Evolutionary conservation across 2,329 filamentous ascomycete species (phyloP), one percentile per base, ranked within the genome.

Genomic region (Diaporthe sp.): DNA sequence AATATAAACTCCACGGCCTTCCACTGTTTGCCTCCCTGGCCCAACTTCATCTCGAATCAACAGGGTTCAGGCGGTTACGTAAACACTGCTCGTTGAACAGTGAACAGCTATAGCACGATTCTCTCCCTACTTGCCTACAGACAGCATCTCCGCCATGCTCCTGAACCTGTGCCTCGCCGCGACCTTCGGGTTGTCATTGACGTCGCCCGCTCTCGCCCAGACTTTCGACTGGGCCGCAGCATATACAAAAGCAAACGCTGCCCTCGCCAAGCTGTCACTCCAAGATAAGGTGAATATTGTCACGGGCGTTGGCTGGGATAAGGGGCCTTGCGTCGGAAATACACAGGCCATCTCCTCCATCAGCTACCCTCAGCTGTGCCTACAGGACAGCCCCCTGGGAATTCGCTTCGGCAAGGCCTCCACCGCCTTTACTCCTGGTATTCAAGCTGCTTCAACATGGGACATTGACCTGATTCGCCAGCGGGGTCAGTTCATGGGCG

Each of bases 381-480:
- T 97, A 39, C 94, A 97, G 81, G 95, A 98, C 80, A 94, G 94
- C 0, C 95, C 95, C 0, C 85, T 96, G 3, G 95, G 95, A 2
- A 86, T 97, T 37, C 90, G 95, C 22, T 95, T 91, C 81, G 91
- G 90, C 39, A 90, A 93, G 72, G 90, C 92, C 79, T 90, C 91
- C 70, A 95, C 93, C 15, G 93, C 94, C 0, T 97, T 96, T 81
- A 94, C 95, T 0, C 94, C 95, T 0, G 94, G 94, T 1, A 91
- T 97, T 72, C 94, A 94, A 3, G 92, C 93, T 0, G 95, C 93
- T 0, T 90, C 94, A 1, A 97, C 94, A 0, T 97, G 94, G 94
- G 95, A 95, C 81, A 89, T 91, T 60, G 89, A 92, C 2, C 86
- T 97, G 68, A 95, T 97, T 85, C 91, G 92, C 72, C 85, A 91